Conservation (phyloP, 2,329 filamentous ascomycete genomes). For the Apiospora koreana region DNA sequence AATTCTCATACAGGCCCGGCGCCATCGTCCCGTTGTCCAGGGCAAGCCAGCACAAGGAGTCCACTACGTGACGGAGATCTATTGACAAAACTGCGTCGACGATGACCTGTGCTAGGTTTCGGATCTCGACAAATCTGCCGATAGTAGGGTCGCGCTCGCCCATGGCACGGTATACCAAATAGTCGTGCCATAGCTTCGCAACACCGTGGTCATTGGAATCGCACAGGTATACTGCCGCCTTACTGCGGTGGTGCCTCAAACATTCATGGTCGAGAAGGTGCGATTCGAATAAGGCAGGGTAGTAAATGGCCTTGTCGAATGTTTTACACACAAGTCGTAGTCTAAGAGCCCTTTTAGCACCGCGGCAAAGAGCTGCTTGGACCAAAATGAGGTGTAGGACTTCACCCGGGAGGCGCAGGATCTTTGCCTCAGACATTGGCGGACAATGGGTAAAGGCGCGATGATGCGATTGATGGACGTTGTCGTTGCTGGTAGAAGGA, state of each 20-base stretch:
- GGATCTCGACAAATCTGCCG: background rate
- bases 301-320: background rate
- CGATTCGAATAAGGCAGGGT: background rate
- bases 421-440: too few species aligned
- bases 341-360: background rate
- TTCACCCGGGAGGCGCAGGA: background rate
- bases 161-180: background rate
- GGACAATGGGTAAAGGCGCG: too few species aligned
- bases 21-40: background rate
- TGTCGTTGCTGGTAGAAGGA: too few species aligned
- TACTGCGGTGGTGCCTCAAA: background rate
- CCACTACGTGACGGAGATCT: background rate
- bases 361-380: background rate
- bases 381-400: background rate
- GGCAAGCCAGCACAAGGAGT: background rate
- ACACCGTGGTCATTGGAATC: background rate
- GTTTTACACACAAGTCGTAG: background rate
- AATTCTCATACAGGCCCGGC: background rate
- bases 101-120: background rate
- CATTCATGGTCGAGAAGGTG: background rate
- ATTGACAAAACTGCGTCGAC: background rate
- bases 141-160: background rate
- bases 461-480: too few species aligned
- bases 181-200: background rate
- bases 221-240: background rate